Base-by-base conservation (phyloP, 2,329 filamentous ascomycete genomes). In the Colletotrichum chlorophyti region DNA sequence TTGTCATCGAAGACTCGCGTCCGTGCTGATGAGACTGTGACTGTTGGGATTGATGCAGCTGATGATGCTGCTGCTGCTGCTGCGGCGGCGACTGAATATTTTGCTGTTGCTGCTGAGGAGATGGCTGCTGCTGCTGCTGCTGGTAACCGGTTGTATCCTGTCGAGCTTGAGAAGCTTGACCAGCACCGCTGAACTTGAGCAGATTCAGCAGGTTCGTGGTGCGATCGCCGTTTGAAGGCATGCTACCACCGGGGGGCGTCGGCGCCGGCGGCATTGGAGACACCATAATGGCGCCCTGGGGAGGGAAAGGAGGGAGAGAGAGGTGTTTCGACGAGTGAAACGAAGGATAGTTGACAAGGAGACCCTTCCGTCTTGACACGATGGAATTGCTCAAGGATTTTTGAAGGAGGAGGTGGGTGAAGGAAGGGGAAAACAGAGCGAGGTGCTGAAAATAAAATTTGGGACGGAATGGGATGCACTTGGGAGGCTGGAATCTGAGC, bases 191-290 rank as follows among this genome's bases (percentile, higher is more conserved):
- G 66, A 85, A 86, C 76, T 87, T 87, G 69, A 88, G 79, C 53
- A 87, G 75, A 64, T 83, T 86, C 68, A 88, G 74, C 65, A 88
- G 69, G 64, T 82, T 84, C 54, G 79, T 75, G 37, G 81, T 83
- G 65, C 82, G 81, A 49, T 83, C 80, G 35, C 70, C 68, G 53
- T 71, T 72, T 46, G 73, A 71, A 4, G 70, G 70, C 70, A 73
- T 69, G 32, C 47, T 61, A 65, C 71, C 70, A 65, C 69, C 70
- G 48, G 77, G 77, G 61, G 76, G 77, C 67, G 79, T 82, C 57
- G 80, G 81, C 57, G 83, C 82, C 60, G 81, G 77, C 50, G 79
- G 80, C 64, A 83, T 73, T 66, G 58, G 58, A 34, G 58, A 60
- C 53, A 77, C 75, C 67, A 77, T 73, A 59, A 60, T 47, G 49